phyloP scores from a whole-genome alignment of 768 basidiomycete genomes.

The Tephrocybe sp. region DNA sequence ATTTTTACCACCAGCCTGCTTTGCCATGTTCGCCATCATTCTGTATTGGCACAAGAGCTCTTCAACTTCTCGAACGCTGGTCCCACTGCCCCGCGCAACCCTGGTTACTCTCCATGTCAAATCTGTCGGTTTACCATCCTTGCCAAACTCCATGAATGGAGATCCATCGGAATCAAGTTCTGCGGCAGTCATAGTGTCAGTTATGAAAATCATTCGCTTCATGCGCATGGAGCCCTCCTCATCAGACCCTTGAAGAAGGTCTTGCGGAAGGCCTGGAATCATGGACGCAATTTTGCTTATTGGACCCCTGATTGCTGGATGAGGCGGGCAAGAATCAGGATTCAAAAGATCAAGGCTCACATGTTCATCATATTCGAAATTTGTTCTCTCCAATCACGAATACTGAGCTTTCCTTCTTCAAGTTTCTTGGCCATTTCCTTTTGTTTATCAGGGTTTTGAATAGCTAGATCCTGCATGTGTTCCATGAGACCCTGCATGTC shows the following conservation, averaged over 20 bases:
- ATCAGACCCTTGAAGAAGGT: conserved; percentile 87
- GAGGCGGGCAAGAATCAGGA: conserved; percentile 8
- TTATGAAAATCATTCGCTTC: conserved; percentile 99
- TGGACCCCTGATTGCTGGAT: conserved; percentile 71
- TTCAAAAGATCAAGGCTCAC: conserved; percentile 42
- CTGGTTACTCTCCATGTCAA: conserved; percentile 89
- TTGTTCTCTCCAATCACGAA: conserved; percentile 97
- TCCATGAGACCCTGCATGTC: conserved; percentile 98
- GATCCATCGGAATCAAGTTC: conserved; percentile 96
- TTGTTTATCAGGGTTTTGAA: conserved; percentile 93
- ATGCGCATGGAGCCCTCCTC: conserved; percentile 89
- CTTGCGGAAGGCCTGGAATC: conserved; percentile 96
- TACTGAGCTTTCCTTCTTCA: conserved; percentile 94
- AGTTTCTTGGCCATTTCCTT: conserved; percentile 98
- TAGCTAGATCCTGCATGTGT: conserved; percentile 95
- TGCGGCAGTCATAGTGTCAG: conserved; percentile 91
- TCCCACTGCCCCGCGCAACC: conserved; percentile 92
- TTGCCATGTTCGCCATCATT: conserved; percentile 99
- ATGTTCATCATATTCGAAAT: conserved; percentile 98
- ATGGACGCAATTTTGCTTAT: conserved; percentile 98
- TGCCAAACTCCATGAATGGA: conserved; percentile 82
- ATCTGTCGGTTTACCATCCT: conserved; percentile 82
- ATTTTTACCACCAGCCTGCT: conserved; percentile 96
- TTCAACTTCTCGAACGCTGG: conserved; percentile 96
- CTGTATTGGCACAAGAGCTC: conserved; percentile 94